These are phyloP conservation scores for Syncephalastrum monosporum DNA, from an alignment of 371 early-diverging fungal genomes.

Conservation along the genomic window DNA sequence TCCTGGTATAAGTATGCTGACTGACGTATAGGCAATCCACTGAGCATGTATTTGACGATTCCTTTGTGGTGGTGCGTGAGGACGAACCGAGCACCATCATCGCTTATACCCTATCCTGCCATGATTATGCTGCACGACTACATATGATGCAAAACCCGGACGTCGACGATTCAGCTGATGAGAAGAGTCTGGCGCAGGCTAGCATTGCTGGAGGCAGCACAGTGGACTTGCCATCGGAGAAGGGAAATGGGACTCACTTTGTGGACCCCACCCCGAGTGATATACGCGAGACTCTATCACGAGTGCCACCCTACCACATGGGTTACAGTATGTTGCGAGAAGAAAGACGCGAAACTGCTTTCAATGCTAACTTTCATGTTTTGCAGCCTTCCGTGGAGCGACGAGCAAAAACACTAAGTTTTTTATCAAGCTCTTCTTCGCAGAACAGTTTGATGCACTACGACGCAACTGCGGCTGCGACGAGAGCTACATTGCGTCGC, in stretches of 20 bases:
- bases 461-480: conserved; percentile 85
- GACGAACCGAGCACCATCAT: conserved; percentile 95
- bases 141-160: background rate
- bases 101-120: conserved; percentile 76
- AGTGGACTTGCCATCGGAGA: background rate
- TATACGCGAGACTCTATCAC: conserved; percentile 62
- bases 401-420: conserved; percentile 50
- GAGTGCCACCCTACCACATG: conserved; percentile 71
- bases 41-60: conserved; percentile 87
- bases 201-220: conserved; percentile 8
- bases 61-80: conserved; percentile 85
- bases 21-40: conserved; percentile 52
- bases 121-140: conserved; percentile 32
- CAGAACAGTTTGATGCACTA: conserved; percentile 93
- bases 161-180: too few species aligned
- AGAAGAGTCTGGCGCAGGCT: too few species aligned
- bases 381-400: too few species aligned
- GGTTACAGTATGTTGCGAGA: conserved; percentile 54
- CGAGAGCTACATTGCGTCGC: conserved; percentile 78
- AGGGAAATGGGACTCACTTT: background rate
- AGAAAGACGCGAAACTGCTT: too few species aligned
- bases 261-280: conserved; percentile 13
- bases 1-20: background rate
- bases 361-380: too few species aligned
- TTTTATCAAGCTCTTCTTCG: conserved; percentile 89